A percentile compares a stretch with the other conserved stretches of the same genome.
These are phyloP conservation scores for Saccharum spontaneum DNA, from an alignment of 176 grass and related monocot genomes.

Conservation along the genomic window DNA sequence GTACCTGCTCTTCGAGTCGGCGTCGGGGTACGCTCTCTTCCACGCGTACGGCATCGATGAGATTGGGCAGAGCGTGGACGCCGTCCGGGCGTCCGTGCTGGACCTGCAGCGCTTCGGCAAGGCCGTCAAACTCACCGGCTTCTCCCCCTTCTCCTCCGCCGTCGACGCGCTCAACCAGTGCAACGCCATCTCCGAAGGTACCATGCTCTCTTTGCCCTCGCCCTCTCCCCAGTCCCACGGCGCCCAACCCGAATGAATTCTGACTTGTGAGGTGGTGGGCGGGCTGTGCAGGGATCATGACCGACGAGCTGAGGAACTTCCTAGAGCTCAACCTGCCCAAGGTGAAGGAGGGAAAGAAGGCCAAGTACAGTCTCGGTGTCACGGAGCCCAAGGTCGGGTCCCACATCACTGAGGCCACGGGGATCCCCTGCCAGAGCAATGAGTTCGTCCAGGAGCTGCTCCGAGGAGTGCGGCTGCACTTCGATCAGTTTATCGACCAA, in stretches of 20 bases:
- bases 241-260: not conserved
- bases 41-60: conserved; percentile 69
- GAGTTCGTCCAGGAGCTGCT: conserved; percentile 76
- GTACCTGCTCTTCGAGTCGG: conserved; percentile 79
- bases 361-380: conserved; percentile 71
- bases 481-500: conserved; percentile 58
- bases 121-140: conserved; percentile 72
- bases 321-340: conserved; percentile 75
- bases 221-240: not conserved
- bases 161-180: conserved; percentile 73
- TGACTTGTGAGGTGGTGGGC: not conserved
- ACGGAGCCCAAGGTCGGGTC: conserved; percentile 71
- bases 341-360: conserved; percentile 70
- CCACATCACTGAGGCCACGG: conserved; percentile 69
- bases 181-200: conserved; percentile 84
- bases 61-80: conserved; percentile 71
- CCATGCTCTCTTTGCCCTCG: too few relatives aligned
- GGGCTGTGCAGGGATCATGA: conserved; percentile 58
- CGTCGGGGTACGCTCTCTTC: conserved; percentile 70
- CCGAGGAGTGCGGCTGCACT: conserved; percentile 69
- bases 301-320: conserved; percentile 76
- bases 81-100: conserved; percentile 54
- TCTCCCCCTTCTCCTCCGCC: conserved; percentile 72
- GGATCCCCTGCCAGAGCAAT: conserved; percentile 79
- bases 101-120: conserved; percentile 74